Conservation (phyloP, 768 basidiomycete genomes). For the Mycena venus region DNA sequence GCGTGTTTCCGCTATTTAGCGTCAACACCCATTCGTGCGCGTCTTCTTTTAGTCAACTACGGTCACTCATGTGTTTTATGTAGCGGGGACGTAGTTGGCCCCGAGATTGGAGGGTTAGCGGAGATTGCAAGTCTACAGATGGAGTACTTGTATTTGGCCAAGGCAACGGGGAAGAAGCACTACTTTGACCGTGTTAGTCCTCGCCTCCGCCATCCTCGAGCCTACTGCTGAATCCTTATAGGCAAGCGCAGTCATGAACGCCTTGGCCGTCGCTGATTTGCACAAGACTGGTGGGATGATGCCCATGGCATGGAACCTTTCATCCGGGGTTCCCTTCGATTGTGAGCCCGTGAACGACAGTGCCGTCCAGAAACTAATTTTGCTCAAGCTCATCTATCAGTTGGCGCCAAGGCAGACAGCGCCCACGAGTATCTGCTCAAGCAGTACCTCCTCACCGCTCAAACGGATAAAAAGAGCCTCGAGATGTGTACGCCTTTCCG, state of each 20-base stretch:
- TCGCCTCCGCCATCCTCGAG: not conserved
- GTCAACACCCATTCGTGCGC: conserved; percentile 76
- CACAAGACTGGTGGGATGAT: conserved; percentile 71
- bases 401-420: conserved; percentile 80
- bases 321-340: conserved; percentile 57
- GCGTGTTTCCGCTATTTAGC: conserved; percentile 73
- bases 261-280: conserved; percentile 63
- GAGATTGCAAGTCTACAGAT: conserved; percentile 88
- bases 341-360: conserved; percentile 50
- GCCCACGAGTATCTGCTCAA: conserved; percentile 85
- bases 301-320: conserved; percentile 69
- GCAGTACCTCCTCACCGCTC: conserved; percentile 75
- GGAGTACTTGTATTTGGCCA: conserved; percentile 88
- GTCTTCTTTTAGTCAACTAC: not conserved
- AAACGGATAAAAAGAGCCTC: conserved; percentile 69
- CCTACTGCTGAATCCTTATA: conserved; percentile 34
- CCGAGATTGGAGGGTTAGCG: conserved; percentile 66
- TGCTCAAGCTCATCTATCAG: conserved; percentile 59
- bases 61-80: not conserved
- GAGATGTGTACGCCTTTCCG: conserved; percentile 70
- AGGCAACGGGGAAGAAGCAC: conserved; percentile 77
- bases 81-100: conserved; percentile 49
- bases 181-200: conserved; percentile 68
- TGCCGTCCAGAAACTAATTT: conserved; percentile 30
- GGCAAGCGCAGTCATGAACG: conserved; percentile 63